A percentile compares a stretch with the other conserved stretches of the same genome.
Conservation (phyloP, 352 stramenopile genomes). For the Phytophthora rubi region DNA sequence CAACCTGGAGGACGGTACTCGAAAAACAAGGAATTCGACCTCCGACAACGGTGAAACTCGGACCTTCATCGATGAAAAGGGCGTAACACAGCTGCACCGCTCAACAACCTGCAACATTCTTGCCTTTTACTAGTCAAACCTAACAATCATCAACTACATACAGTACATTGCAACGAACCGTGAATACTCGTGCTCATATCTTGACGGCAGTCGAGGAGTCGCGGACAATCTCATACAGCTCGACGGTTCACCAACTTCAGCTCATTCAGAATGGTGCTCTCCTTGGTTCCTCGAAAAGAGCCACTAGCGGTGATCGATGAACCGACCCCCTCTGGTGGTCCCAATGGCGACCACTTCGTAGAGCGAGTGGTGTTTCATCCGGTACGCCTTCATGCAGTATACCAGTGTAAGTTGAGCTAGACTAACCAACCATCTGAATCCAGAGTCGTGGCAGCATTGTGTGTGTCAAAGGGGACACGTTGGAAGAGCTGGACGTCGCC, state of each 20-base stretch:
- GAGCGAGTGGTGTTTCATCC: constrained; percentile 42
- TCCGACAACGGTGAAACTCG: constrained; percentile 36
- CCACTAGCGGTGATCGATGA: constrained; percentile 37
- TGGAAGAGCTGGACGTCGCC: constrained; percentile 70
- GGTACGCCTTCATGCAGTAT: constrained; percentile 20
- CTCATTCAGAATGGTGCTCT: constrained; percentile 31
- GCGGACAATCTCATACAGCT: constrained; percentile 15
- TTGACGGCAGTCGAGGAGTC: constrained; percentile 28
- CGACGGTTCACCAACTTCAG: constrained; percentile 14
- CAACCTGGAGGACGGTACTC: constrained; percentile 37
- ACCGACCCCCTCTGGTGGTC: constrained; percentile 4
- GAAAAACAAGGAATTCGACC: constrained; percentile 42
- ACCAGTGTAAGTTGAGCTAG: background rate
- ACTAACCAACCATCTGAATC: background rate
- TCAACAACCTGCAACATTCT: background rate
- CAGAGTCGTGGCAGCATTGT: constrained; percentile 56
- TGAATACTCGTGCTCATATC: constrained; percentile 13
- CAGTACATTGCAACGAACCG: background rate
- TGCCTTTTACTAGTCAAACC: background rate
- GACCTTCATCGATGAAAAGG: background rate
- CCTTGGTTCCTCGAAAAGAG: constrained; percentile 32
- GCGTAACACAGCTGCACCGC: background rate
- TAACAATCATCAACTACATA: background rate
- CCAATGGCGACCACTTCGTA: constrained; percentile 23
- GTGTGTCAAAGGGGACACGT: constrained; percentile 55